Conservation (phyloP, 2,329 filamentous ascomycete species). For the Botrytis tulipae region DNA sequence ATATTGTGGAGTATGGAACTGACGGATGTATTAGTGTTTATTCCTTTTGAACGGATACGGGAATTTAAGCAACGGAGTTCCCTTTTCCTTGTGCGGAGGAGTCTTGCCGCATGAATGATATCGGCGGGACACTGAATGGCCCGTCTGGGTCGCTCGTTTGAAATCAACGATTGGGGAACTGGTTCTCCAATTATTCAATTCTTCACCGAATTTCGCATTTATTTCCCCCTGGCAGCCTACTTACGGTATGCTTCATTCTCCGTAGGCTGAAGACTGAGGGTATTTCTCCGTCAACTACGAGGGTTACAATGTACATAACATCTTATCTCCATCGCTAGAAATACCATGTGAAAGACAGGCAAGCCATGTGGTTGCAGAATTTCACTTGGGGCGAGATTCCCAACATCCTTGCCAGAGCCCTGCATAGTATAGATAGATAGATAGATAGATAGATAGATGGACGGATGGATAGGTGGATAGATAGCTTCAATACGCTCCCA, state of each 20-base stretch:
- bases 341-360: constrained; percentile 8
- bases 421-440: constrained; percentile 4
- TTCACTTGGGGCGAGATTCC: neutral
- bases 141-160: neutral
- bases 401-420: neutral
- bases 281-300: neutral
- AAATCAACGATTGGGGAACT: neutral
- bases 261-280: neutral
- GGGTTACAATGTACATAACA: neutral
- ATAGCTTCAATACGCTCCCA: neutral
- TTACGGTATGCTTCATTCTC: neutral
- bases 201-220: neutral
- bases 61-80: neutral
- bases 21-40: neutral
- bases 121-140: neutral
- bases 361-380: constrained; percentile 6
- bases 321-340: neutral
- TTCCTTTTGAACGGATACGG: neutral
- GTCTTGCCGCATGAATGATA: constrained; percentile 2
- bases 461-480: neutral
- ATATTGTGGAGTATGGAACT: neutral
- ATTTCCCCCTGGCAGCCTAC: neutral
- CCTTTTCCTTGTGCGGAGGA: neutral
- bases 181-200: neutral
- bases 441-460: neutral